These are phyloP conservation scores for Teunomyces lycoperdinae DNA, from an alignment of 805 yeast species.

Conservation along the genomic window DNA sequence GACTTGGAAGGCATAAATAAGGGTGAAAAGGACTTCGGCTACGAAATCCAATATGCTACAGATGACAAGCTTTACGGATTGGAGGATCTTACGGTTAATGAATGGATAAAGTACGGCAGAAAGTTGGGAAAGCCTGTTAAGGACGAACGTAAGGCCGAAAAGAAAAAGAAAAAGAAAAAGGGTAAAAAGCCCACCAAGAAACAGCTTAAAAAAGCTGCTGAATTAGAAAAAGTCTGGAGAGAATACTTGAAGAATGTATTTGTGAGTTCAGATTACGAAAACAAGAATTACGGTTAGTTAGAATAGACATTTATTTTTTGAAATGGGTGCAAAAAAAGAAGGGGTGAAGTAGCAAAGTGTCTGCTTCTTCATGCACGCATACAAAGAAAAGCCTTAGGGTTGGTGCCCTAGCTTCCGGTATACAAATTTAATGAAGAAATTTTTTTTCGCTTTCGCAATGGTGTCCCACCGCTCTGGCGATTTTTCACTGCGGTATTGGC, in stretches of 20 bases:
- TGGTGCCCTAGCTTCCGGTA: neutral
- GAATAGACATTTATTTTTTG: neutral
- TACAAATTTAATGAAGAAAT: neutral
- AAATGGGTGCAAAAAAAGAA: too few species aligned
- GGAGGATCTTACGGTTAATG: slow-evolving; percentile 54
- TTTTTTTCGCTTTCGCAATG: neutral
- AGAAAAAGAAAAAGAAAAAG: slow-evolving; percentile 7
- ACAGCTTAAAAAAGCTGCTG: slow-evolving; percentile 11
- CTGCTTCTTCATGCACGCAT: too few species aligned
- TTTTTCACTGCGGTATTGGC: neutral
- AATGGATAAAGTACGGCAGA: slow-evolving; percentile 60
- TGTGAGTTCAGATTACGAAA: slow-evolving; percentile 62
- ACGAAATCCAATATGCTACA: slow-evolving; percentile 67
- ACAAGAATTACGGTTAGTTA: slow-evolving; percentile 38
- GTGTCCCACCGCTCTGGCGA: neutral
- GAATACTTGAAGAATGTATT: slow-evolving; percentile 58
- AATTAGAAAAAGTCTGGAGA: slow-evolving; percentile 51
- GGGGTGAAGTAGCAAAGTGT: too few species aligned
- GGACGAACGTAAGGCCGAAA: slow-evolving; percentile 9
- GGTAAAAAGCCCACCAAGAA: slow-evolving; percentile 10
- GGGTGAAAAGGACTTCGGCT: slow-evolving; percentile 48
- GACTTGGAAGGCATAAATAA: slow-evolving; percentile 52
- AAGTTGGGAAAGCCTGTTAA: slow-evolving; percentile 45
- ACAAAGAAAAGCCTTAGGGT: too few species aligned
- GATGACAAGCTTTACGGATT: slow-evolving; percentile 56